These are phyloP conservation scores for Pelargonium australe DNA, from an alignment of 441 rosid species.

Conservation along the genomic window DNA sequence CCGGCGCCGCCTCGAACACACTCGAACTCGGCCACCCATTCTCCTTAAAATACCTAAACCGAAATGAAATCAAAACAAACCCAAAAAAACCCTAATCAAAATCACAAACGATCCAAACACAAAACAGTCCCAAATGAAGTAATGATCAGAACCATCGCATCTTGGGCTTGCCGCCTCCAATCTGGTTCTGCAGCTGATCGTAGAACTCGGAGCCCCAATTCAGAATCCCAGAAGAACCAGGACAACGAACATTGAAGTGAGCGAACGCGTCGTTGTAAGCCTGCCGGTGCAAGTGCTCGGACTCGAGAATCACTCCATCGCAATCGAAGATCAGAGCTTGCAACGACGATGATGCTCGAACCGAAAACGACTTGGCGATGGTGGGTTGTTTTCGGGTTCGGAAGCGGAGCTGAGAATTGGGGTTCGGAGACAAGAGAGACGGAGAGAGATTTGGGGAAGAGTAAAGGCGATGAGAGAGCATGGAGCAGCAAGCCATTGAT, in stretches of 20 bases:
- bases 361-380: neutral
- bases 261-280: constrained; percentile 89
- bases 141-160: constrained; percentile 61
- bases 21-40: constrained; percentile 87
- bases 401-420: neutral
- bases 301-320: constrained; percentile 85
- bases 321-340: constrained; percentile 79
- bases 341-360: constrained; percentile 36
- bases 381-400: neutral
- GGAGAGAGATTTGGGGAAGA: constrained; percentile 13
- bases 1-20: constrained; percentile 46
- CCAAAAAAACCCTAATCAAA: constrained; percentile 11
- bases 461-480: constrained; percentile 3
- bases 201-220: constrained; percentile 67
- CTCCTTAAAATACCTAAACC: constrained; percentile 74
- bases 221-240: constrained; percentile 45
- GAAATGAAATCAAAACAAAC: neutral
- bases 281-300: constrained; percentile 81
- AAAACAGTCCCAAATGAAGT: neutral
- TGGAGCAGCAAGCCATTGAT: neutral
- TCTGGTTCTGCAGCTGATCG: constrained; percentile 72
- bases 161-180: constrained; percentile 93
- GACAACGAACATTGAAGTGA: constrained; percentile 65
- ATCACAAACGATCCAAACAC: neutral
- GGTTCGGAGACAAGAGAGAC: neutral